A percentile compares a stretch with the other conserved stretches of the same genome.
These are phyloP conservation scores for Sphagnurus paluster DNA, from an alignment of 1,284 basidiomycete species.

Conservation along the genomic window DNA sequence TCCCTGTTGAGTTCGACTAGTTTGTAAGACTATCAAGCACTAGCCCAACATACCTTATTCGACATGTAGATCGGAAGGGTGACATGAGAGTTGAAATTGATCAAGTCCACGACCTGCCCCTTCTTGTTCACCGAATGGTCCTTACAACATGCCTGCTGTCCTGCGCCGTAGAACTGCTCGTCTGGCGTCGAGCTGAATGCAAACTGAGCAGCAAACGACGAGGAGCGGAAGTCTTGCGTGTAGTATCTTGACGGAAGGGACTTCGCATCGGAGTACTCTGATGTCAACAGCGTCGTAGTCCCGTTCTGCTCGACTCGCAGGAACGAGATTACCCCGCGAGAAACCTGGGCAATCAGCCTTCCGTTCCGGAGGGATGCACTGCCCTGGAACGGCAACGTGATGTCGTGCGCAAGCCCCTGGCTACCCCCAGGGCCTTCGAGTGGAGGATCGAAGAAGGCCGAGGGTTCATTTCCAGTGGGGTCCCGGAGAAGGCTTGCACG, in stretches of 20 bases:
- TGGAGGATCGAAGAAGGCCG: constrained; percentile 39
- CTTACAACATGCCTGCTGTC: constrained; percentile 42
- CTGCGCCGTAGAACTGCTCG: constrained; percentile 39
- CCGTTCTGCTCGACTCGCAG: constrained; percentile 34
- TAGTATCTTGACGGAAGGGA: constrained; percentile 35
- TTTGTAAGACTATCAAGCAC: too few species aligned
- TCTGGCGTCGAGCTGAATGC: constrained; percentile 35
- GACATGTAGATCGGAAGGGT: constrained; percentile 43
- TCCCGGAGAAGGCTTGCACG: constrained; percentile 39
- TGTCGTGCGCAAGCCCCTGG: constrained; percentile 33
- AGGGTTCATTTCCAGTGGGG: constrained; percentile 37
- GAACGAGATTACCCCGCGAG: constrained; percentile 34
- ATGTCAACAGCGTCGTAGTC: constrained; percentile 31
- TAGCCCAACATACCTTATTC: constrained; percentile 30
- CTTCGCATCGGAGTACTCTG: constrained; percentile 39
- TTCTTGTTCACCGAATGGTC: constrained; percentile 45
- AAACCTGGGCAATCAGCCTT: constrained; percentile 32
- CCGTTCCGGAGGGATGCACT: constrained; percentile 37
- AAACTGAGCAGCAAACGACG: constrained; percentile 38
- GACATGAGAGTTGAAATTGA: constrained; percentile 44
- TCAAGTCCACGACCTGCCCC: constrained; percentile 40
- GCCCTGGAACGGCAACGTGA: constrained; percentile 32
- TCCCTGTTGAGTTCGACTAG: constrained; percentile 25
- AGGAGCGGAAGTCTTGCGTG: constrained; percentile 34
- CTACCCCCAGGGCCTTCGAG: constrained; percentile 38